These are phyloP conservation scores for Punica granatum DNA, from an alignment of 345 rosid genomes.

Conservation along the genomic window DNA sequence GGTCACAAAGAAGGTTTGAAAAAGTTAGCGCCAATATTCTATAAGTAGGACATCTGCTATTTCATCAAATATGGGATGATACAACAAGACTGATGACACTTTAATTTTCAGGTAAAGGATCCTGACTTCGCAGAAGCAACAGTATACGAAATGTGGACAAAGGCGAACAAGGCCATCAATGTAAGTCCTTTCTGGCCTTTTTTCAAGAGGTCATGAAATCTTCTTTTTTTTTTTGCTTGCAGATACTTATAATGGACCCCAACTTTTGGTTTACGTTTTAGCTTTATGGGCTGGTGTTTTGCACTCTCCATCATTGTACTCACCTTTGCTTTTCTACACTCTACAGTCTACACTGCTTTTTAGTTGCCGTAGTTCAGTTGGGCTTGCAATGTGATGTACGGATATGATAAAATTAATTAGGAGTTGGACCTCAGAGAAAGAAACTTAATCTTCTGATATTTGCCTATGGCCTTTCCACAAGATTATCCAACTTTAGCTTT, in stretches of 20 bases:
- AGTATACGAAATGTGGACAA: conserved; percentile 57
- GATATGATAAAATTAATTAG: neutral
- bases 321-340: neutral
- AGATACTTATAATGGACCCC: neutral
- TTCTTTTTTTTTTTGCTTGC: no score
- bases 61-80: neutral
- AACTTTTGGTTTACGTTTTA: neutral
- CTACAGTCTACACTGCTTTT: neutral
- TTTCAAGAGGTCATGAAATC: neutral
- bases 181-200: conserved; percentile 20
- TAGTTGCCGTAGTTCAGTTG: neutral
- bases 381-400: neutral
- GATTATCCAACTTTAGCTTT: neutral
- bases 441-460: neutral
- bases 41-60: neutral
- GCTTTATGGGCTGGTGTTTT: neutral
- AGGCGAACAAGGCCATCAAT: conserved; percentile 30
- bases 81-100: neutral
- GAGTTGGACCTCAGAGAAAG: neutral
- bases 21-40: neutral
- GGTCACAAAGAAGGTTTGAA: conserved; percentile 59
- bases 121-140: conserved; percentile 55
- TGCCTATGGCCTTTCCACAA: neutral
- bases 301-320: neutral
- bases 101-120: conserved; percentile 54